Conservation (phyloP, 169 alveolate species). For the Cytauxzoon felis region DNA sequence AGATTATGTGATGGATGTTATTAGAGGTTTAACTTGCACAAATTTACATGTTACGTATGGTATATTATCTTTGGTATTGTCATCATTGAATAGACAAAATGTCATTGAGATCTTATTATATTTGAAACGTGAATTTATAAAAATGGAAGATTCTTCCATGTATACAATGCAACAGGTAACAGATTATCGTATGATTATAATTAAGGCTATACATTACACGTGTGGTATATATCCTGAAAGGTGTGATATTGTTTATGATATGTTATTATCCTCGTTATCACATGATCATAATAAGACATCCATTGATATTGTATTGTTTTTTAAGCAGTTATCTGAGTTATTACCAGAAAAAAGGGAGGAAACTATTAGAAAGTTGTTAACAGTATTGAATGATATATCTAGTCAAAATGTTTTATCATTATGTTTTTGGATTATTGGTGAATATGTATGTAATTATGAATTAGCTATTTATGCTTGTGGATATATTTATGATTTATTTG, state of each 20-base stretch:
- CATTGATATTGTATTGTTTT: constrained; percentile 65
- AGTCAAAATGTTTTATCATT: constrained; percentile 27
- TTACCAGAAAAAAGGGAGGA: constrained; percentile 49
- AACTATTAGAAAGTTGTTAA: constrained; percentile 47
- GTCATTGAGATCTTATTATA: constrained; percentile 58
- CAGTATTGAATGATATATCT: constrained; percentile 26
- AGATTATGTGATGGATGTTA: constrained; percentile 82
- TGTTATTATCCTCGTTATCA: constrained; percentile 50
- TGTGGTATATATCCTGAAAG: constrained; percentile 65
- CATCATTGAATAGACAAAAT: constrained; percentile 55
- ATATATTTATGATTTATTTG: constrained; percentile 70
- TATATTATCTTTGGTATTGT: constrained; percentile 75
- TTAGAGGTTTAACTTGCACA: constrained; percentile 77
- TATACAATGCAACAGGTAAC: constrained; percentile 50
- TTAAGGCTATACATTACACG: constrained; percentile 65
- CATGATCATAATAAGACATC: constrained; percentile 58
- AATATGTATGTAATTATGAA: constrained; percentile 6
- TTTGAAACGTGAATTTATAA: constrained; percentile 61
- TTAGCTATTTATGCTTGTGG: constrained; percentile 47
- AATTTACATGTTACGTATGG: constrained; percentile 77
- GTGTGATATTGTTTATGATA: constrained; percentile 54
- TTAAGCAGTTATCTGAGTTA: constrained; percentile 40
- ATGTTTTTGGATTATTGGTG: constrained; percentile 60
- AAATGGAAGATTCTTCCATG: constrained; percentile 41
- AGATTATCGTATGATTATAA: constrained; percentile 56